Evolutionary conservation across 2,329 filamentous ascomycete species (phyloP).

Genomic region (Trichoderma harzianum): DNA sequence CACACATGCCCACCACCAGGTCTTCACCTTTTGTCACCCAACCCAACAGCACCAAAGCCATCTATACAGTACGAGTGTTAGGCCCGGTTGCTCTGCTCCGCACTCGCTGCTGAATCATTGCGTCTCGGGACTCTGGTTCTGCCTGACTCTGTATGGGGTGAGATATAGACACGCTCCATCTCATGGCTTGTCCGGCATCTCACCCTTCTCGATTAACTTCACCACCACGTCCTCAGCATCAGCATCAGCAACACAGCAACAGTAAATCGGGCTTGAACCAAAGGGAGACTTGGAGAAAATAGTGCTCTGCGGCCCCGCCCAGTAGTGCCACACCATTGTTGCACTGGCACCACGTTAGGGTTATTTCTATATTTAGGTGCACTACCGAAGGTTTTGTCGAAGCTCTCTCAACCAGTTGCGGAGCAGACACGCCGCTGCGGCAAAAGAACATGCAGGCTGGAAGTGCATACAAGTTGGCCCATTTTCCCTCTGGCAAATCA

Average conservation of each 20-base stretch:
- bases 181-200: background rate
- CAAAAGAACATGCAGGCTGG: background rate
- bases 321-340: constrained; percentile 10
- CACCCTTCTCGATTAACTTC: background rate
- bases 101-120: background rate
- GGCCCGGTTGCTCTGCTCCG: background rate
- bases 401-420: constrained; percentile 11
- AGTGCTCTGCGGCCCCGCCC: constrained; percentile 4
- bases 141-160: background rate
- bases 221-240: background rate
- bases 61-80: background rate
- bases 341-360: constrained; percentile 6
- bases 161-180: background rate
- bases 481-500: background rate
- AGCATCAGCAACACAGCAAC: background rate
- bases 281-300: background rate
- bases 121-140: background rate
- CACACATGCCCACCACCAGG: background rate
- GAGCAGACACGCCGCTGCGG: background rate
- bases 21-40: background rate
- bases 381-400: constrained; percentile 14
- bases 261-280: background rate
- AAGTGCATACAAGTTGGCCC: background rate
- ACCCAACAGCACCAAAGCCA: background rate
- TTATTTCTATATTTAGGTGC: constrained; percentile 16